These are phyloP conservation scores for Nakaseomyces sp. DNA, from an alignment of 1,139 yeast genomes.

Conservation along the genomic window DNA sequence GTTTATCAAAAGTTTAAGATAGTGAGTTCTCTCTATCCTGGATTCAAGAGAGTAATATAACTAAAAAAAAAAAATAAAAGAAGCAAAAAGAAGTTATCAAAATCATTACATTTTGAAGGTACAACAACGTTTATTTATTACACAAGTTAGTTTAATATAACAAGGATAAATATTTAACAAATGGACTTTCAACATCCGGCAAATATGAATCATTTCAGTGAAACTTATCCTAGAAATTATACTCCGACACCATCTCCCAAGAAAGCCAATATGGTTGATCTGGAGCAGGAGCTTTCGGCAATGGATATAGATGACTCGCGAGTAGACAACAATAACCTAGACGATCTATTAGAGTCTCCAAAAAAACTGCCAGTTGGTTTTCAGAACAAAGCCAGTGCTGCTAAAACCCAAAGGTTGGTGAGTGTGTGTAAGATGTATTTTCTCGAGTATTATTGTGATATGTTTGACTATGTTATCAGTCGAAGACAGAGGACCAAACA, in stretches of 20 bases:
- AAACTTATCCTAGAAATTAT: background rate
- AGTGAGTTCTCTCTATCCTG: too few species aligned
- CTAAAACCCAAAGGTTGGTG: conserved; percentile 77
- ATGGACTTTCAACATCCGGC: background rate
- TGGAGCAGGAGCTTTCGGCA: conserved; percentile 12
- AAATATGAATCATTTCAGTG: conserved; percentile 4
- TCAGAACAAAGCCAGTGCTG: conserved; percentile 51
- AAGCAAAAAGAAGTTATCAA: background rate
- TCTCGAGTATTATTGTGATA: conserved; percentile 90
- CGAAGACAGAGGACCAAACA: conserved; percentile 71
- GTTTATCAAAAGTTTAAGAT: too few species aligned
- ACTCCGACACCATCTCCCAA: conserved; percentile 19
- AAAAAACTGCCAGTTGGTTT: conserved; percentile 43
- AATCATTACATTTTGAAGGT: too few species aligned
- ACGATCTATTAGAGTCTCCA: conserved; percentile 30
- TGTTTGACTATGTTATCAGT: conserved; percentile 84
- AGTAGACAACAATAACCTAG: conserved; percentile 13
- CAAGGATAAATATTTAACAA: background rate
- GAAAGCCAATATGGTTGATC: conserved; percentile 14
- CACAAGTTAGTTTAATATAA: too few species aligned
- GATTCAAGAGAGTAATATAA: too few species aligned
- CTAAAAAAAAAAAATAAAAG: background rate
- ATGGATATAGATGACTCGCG: conserved; percentile 30
- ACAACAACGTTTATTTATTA: too few species aligned
- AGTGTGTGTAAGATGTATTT: conserved; percentile 75